Percentiles rank a stretch among this genome's conserved stretches.
Evolutionary conservation across 2,329 filamentous ascomycete species (phyloP).

Genomic region (Colletotrichum siamense): DNA sequence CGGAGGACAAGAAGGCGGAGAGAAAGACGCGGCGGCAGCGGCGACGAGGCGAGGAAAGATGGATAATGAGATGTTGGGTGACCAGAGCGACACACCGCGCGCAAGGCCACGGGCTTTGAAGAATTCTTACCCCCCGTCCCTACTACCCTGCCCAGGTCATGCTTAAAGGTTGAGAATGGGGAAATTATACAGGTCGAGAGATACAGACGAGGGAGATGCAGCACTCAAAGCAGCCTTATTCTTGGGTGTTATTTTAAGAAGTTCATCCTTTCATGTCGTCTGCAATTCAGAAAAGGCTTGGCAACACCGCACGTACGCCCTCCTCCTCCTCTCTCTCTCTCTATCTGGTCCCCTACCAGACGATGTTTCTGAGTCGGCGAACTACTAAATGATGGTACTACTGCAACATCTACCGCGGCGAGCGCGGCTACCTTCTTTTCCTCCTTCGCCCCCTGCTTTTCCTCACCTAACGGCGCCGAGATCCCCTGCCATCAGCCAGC

Average conservation of each 20-base stretch:
- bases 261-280: slow-evolving; percentile 6
- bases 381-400: neutral
- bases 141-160: neutral
- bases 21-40: neutral
- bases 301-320: neutral
- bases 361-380: neutral
- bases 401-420: slow-evolving; percentile 1
- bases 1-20: neutral
- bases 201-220: neutral
- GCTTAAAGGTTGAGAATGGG: neutral
- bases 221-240: slow-evolving; percentile 8
- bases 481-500: neutral
- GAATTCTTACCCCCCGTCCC: neutral
- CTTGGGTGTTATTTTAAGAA: slow-evolving; percentile 8
- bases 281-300: neutral
- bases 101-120: neutral
- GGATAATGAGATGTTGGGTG: neutral
- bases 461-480: neutral
- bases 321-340: neutral
- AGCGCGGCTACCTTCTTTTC: neutral
- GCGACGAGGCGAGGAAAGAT: neutral
- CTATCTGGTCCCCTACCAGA: neutral
- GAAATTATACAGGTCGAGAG: neutral
- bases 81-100: neutral
- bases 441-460: neutral